Evolutionary conservation across 352 stramenopile species (phyloP), one percentile per base, ranked within the genome.

Genomic region (Globisporangium echinulatum): DNA sequence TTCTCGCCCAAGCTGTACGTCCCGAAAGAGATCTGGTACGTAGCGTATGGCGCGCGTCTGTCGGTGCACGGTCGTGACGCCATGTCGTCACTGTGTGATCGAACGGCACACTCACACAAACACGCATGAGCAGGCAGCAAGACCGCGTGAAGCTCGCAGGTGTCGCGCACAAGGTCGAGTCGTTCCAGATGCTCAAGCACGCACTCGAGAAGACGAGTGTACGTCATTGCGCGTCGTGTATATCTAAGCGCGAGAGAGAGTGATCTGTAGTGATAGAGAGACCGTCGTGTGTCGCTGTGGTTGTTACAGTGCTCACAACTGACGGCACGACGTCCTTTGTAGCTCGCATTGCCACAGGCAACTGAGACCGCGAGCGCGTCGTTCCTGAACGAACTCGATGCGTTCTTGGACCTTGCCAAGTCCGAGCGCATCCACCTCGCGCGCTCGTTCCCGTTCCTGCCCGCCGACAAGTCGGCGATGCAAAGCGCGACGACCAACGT

Each of bases 1-100:
- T 87, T 93, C 63, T 82, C 81, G 6, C 72, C 77, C 2, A 88
- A 82, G 51, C 68, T 93, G 49, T 91, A 88, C 54, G 76, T 84
- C 1, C 81, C 83, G 14, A 88, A 88, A 39, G 81, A 93, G 50
- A 88, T 93, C 43, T 93, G 83, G 82, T 82, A 59, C 5, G 56
- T 19, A 15, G 14, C 19, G 39, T 14, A 36, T 2, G 6, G 9
- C 17, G 44, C 36, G 6, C 49, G 15, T 38, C 48, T 52, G 6
- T 33, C 25, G 14, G 7, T 52, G 13, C 7, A 36, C 7, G 17
- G 10, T n/a, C 10, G 13, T 38, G 48, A 15, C 7, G 48, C 47
- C 25, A 33, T 1, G 25, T 33, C 25, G 25, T 33, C 15, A 51
- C n/a, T 10, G 47, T 13, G 8, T 36, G 47, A 37, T 15, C 15